Evolutionary conservation across 202 grass and related monocot species (phyloP), one percentile per base, ranked within the genome.

Genomic region (Schoenoplectus tabernaemontani): DNA sequence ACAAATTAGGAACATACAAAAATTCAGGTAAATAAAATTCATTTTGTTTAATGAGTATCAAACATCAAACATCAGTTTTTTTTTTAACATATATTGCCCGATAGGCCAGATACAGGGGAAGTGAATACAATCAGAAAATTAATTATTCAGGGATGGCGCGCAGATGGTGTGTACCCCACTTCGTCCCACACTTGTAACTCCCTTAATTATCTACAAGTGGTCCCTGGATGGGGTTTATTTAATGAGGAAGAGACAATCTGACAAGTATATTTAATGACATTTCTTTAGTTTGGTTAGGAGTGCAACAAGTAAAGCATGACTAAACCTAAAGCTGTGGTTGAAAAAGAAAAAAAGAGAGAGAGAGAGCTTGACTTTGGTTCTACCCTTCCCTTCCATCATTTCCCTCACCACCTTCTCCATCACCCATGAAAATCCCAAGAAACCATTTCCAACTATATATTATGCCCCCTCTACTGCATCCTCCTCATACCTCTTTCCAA

Each of bases 351-450:
- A n/a, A n/a, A n/a, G n/a, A n/a, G n/a, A n/a, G n/a, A n/a, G n/a
- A 78, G 50, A 30, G 54, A 56, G 54, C 54, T 76, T 83, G 82
- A 85, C 86, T 90, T 93, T 93, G 87, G 33, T 87, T 82, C 74
- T 88, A 76, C 81, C 59, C 63, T 63, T 83, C 50, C 72, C 9
- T 26, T 60, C 80, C 89, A 94, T 94, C 87, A 94, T 95, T 89
- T 81, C 60, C 81, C 83, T 89, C 89, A 91, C 92, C 77, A 85
- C 61, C 81, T 68, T 66, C 62, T 84, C 78, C 85, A 76, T 54
- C 85, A 84, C 66, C 58, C 13, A 23, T 87, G 83, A 89, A 83
- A 89, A 89, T 82, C 73, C 91, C 81, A 73, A 64, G 44, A 77
- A 79, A 67, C 47, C 56, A 39, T 83, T 26, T 75, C 83, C 54